These are phyloP conservation scores for Talaromyces islandicus DNA, from an alignment of 2,329 filamentous ascomycete species.

Conservation along the genomic window DNA sequence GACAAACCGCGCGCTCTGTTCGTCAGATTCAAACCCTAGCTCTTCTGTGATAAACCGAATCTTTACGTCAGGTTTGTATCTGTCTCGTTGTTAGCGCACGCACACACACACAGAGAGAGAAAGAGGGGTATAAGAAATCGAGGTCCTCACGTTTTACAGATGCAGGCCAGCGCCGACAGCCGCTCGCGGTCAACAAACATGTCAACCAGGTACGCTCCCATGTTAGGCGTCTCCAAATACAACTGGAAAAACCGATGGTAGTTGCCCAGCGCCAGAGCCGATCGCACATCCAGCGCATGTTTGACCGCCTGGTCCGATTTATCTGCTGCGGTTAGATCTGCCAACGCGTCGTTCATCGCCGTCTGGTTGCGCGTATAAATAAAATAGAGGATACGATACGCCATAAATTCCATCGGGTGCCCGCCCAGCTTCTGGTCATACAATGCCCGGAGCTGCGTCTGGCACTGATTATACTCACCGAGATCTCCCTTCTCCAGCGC, in stretches of 20 bases:
- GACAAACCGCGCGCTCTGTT: slow-evolving; percentile 86
- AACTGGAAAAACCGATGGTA: slow-evolving; percentile 98
- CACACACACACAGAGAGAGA: background rate
- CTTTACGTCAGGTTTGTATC: slow-evolving; percentile 86
- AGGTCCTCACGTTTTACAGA: slow-evolving; percentile 96
- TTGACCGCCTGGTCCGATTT: slow-evolving; percentile 78
- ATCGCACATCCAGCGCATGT: slow-evolving; percentile 87
- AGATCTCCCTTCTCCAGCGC: slow-evolving; percentile 96
- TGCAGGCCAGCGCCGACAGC: slow-evolving; percentile 79
- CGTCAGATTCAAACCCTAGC: slow-evolving; percentile 88
- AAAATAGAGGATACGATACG: slow-evolving; percentile 99
- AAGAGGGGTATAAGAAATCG: too few relatives aligned
- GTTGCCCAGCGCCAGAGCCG: slow-evolving; percentile 85
- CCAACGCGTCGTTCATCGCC: slow-evolving; percentile 95
- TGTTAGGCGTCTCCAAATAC: slow-evolving; percentile 88
- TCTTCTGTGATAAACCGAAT: slow-evolving; percentile 92
- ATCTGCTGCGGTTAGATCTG: slow-evolving; percentile 97
- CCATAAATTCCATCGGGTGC: slow-evolving; percentile 92
- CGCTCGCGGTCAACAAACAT: slow-evolving; percentile 97
- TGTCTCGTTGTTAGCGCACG: slow-evolving; percentile 49
- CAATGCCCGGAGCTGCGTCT: slow-evolving; percentile 90
- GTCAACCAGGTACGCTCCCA: slow-evolving; percentile 98
- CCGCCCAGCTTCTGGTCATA: slow-evolving; percentile 84
- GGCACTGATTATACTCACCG: slow-evolving; percentile 99
- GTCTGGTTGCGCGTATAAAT: slow-evolving; percentile 98